Percentiles rank a stretch among this genome's conserved stretches.
Evolutionary conservation across 2,329 filamentous ascomycete genomes (phyloP).

Genomic region (Aspergillus ibericus): DNA sequence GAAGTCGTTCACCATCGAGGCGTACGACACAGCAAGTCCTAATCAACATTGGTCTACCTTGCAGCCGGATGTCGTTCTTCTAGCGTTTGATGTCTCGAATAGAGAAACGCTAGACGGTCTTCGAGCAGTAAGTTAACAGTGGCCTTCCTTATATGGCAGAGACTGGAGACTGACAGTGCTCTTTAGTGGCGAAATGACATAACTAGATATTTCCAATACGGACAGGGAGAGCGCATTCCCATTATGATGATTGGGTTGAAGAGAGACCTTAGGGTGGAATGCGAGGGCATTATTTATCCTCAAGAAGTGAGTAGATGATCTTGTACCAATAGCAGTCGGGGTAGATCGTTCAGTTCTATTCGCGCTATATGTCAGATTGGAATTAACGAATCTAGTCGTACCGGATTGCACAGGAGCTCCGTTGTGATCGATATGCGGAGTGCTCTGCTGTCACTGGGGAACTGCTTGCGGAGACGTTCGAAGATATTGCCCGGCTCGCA

Average conservation of each 20-base stretch:
- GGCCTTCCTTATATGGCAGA: neutral
- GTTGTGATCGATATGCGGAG: constrained; percentile 63
- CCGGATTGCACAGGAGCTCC: constrained; percentile 60
- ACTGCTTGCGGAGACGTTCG: constrained; percentile 59
- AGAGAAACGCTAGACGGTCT: constrained; percentile 52
- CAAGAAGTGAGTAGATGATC: constrained; percentile 35
- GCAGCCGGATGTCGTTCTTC: constrained; percentile 55
- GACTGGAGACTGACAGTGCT: neutral
- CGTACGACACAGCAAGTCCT: constrained; percentile 59
- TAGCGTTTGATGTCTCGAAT: constrained; percentile 61
- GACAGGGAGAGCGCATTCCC: constrained; percentile 48
- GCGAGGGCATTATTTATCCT: constrained; percentile 44
- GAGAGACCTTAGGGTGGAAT: constrained; percentile 54
- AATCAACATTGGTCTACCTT: constrained; percentile 58
- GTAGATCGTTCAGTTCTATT: neutral
- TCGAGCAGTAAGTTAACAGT: constrained; percentile 31
- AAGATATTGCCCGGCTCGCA: constrained; percentile 60
- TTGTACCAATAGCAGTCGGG: constrained; percentile 12
- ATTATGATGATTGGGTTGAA: constrained; percentile 62
- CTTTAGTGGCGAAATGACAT: constrained; percentile 46
- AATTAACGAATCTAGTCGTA: constrained; percentile 45
- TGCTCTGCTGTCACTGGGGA: constrained; percentile 63
- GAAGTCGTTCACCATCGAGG: constrained; percentile 55
- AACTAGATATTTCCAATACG: constrained; percentile 52
- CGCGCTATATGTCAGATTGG: neutral